Percentiles rank a stretch among this genome's conserved stretches.
phyloP scores from a whole-genome alignment of 2,329 filamentous ascomycete species.

The Sporothrix sp. region DNA sequence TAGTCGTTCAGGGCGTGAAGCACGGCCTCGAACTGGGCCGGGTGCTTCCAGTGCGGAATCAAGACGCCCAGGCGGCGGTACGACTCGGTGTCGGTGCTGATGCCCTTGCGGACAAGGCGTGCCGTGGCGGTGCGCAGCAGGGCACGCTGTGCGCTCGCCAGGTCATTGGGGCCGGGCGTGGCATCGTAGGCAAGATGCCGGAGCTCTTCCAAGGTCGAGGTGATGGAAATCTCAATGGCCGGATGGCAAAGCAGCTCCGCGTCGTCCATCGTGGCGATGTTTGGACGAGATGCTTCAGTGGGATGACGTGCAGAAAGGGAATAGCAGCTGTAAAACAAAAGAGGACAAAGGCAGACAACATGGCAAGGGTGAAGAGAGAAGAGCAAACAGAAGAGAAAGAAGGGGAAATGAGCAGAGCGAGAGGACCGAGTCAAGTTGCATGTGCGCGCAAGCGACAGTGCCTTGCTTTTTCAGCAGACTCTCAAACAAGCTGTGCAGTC shows the following conservation, averaged over 20 bases:
- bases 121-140: constrained; percentile 8
- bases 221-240: constrained; percentile 7
- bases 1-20: constrained; percentile 9
- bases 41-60: constrained; percentile 8
- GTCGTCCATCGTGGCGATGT: constrained; percentile 5
- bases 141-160: constrained; percentile 3
- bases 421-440: no score
- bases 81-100: constrained; percentile 13
- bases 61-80: constrained; percentile 15
- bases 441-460: no score
- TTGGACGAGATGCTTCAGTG: neutral
- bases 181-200: constrained; percentile 9
- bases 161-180: neutral
- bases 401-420: no score
- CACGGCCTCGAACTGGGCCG: constrained; percentile 3
- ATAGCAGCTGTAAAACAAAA: no score
- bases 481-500: no score
- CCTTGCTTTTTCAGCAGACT: no score
- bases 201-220: neutral
- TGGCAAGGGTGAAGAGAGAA: no score
- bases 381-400: neutral
- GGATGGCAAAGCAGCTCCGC: neutral
- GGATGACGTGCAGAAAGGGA: no score
- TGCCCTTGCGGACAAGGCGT: constrained; percentile 8
- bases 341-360: no score